Evolutionary conservation across 768 basidiomycete genomes (phyloP).

Genomic region (Pleurotus sapidus): DNA sequence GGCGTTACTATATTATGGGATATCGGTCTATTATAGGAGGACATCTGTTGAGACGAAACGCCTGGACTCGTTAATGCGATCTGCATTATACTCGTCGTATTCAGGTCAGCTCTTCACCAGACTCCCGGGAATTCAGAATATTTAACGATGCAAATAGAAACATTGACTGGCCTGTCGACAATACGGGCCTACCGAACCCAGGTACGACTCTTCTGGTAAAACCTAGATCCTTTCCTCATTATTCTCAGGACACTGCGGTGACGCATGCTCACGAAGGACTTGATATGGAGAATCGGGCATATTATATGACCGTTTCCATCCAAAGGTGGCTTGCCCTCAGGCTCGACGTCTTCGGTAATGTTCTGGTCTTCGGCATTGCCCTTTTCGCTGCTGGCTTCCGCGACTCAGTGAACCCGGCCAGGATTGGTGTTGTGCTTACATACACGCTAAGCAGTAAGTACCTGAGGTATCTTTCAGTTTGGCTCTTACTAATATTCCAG

Average conservation of each 20-base stretch:
- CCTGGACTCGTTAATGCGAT: slow-evolving; percentile 60
- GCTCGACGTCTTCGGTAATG: slow-evolving; percentile 64
- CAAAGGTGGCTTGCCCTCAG: slow-evolving; percentile 65
- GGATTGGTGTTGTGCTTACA: slow-evolving; percentile 58
- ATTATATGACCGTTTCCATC: slow-evolving; percentile 61
- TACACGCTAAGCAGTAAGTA: slow-evolving; percentile 52
- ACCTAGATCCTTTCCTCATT: background rate
- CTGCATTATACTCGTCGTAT: slow-evolving; percentile 53
- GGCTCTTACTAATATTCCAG: background rate
- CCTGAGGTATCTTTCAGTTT: background rate
- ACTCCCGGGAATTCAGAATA: no score
- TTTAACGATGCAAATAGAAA: slow-evolving; percentile 33
- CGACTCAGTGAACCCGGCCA: slow-evolving; percentile 51
- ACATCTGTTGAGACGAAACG: slow-evolving; percentile 66
- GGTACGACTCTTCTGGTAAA: slow-evolving; percentile 24
- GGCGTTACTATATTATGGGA: slow-evolving; percentile 47
- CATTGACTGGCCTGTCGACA: slow-evolving; percentile 60
- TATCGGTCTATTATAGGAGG: slow-evolving; percentile 54
- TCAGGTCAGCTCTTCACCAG: slow-evolving; percentile 35
- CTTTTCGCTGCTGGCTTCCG: slow-evolving; percentile 67
- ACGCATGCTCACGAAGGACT: slow-evolving; percentile 48
- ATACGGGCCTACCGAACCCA: slow-evolving; percentile 59
- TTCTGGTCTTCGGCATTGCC: slow-evolving; percentile 67
- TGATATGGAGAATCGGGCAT: slow-evolving; percentile 60
- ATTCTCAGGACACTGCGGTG: slow-evolving; percentile 42